Conservation (phyloP, 768 basidiomycete genomes). For the Hemileccinum rubropunctum region DNA sequence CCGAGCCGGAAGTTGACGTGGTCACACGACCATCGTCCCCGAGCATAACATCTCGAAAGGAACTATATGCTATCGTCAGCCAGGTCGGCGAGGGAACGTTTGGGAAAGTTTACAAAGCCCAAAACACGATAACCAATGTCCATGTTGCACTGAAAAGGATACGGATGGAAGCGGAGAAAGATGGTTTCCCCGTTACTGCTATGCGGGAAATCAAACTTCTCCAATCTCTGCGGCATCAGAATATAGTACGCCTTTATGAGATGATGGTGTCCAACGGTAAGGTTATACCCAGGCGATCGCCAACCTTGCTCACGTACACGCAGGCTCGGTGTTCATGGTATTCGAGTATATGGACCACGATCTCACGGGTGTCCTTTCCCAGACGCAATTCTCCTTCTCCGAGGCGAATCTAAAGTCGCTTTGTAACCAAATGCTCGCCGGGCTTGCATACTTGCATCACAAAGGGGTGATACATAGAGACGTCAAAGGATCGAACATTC, state of each 20-base stretch:
- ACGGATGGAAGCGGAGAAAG: conserved; percentile 94
- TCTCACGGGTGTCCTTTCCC: conserved; percentile 89
- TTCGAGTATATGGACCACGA: conserved; percentile 99
- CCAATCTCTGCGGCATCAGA: conserved; percentile 85
- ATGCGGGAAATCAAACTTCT: conserved; percentile 98
- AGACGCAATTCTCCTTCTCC: conserved; percentile 82
- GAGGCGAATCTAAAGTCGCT: conserved; percentile 93
- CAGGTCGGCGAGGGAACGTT: conserved; percentile 99
- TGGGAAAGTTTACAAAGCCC: conserved; percentile 96
- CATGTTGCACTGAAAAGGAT: conserved; percentile 94
- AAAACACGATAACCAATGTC: conserved; percentile 70
- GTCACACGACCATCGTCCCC: conserved; percentile 30
- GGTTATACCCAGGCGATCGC: conserved; percentile 13
- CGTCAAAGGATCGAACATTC: conserved; percentile 98
- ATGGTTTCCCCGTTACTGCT: conserved; percentile 98
- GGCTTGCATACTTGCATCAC: conserved; percentile 92
- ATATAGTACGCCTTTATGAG: conserved; percentile 87
- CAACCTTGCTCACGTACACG: conserved; percentile 7
- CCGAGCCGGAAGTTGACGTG: conserved; percentile 24
- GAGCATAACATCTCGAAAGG: conserved; percentile 35
- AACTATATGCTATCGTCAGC: conserved; percentile 81
- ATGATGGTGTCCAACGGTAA: conserved; percentile 99
- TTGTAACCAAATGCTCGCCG: conserved; percentile 92
- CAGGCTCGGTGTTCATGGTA: conserved; percentile 98
- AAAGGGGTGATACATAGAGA: conserved; percentile 97